These are phyloP conservation scores for Kentomonas sorsogonicus DNA, from an alignment of 208 protist genomes.

Conservation along the genomic window DNA sequence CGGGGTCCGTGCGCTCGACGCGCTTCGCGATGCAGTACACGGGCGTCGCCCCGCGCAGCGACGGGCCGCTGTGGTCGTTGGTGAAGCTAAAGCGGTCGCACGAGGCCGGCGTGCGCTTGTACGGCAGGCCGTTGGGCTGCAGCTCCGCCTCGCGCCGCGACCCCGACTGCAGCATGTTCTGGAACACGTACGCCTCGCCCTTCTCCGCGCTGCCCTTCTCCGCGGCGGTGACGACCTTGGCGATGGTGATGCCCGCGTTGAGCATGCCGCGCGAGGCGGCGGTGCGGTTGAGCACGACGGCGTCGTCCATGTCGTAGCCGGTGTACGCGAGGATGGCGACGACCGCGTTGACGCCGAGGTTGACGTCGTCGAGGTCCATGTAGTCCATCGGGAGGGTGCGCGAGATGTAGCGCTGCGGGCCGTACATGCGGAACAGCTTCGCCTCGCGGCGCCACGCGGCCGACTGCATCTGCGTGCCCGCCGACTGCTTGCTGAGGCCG, in stretches of 20 bases:
- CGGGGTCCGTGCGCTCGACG: conserved; percentile 57
- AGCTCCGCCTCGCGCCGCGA: conserved; percentile 62
- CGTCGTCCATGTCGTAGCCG: conserved; percentile 99
- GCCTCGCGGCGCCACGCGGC: conserved; percentile 95
- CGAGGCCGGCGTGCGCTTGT: conserved; percentile 39
- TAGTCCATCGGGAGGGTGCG: conserved; percentile 88
- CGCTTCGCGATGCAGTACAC: conserved; percentile 85
- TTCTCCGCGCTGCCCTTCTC: conserved; percentile 38
- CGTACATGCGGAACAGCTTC: conserved; percentile 97
- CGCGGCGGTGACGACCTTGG: conserved; percentile 66
- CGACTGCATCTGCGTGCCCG: conserved; percentile 95
- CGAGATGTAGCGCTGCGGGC: conserved; percentile 96
- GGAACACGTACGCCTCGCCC: conserved; percentile 73
- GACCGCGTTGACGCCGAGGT: conserved; percentile 98
- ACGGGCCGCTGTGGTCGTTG: conserved; percentile 73
- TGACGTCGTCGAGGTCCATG: conserved; percentile 96
- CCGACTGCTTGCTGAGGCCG: conserved; percentile 99
- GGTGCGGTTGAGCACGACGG: conserved; percentile 99
- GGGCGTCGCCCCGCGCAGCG: conserved; percentile 51
- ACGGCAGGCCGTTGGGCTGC: conserved; percentile 66
- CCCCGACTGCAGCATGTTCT: conserved; percentile 70
- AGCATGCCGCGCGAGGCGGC: conserved; percentile 97
- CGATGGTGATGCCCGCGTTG: conserved; percentile 94
- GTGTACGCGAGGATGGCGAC: conserved; percentile 99
- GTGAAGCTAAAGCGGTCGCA: conserved; percentile 64